Percentiles rank a stretch among this genome's conserved stretches.
Conservation (phyloP, 768 basidiomycete species). For the Boletus pseudopeckii region DNA sequence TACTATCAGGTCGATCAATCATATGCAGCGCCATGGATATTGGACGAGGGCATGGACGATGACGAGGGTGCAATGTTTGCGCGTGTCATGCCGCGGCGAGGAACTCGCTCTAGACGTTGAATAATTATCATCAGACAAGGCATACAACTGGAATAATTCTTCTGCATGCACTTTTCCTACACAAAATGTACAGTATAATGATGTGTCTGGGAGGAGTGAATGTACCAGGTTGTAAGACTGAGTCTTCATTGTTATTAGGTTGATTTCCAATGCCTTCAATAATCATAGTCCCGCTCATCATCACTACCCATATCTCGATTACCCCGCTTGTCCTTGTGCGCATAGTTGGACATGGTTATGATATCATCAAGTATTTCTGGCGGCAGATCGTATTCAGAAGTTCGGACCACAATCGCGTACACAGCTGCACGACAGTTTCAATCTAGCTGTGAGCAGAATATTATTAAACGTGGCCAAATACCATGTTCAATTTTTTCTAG, state of each 20-base stretch:
- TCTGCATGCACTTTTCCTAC: not conserved
- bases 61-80: not conserved
- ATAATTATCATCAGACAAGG: not conserved
- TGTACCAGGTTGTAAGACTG: not conserved
- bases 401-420: conserved; percentile 69
- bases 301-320: conserved; percentile 20
- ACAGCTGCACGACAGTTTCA: conserved; percentile 44
- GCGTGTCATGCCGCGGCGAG: conserved; percentile 12
- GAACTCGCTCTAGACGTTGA: conserved; percentile 17
- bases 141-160: not conserved
- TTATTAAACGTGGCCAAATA: conserved; percentile 28
- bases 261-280: conserved; percentile 8
- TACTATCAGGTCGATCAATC: conserved; percentile 9
- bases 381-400: conserved; percentile 69
- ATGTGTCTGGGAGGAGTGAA: not conserved
- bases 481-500: conserved; percentile 94
- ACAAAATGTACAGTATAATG: conserved; percentile 1
- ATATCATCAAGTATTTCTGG: conserved; percentile 69
- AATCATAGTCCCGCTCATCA: conserved; percentile 27
- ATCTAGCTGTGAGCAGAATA: not conserved
- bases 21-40: conserved; percentile 1
- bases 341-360: conserved; percentile 43
- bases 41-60: conserved; percentile 5
- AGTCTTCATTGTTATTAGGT: not conserved
- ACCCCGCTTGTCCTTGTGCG: conserved; percentile 17